phyloP scores from a whole-genome alignment of 2,329 filamentous ascomycete species.

The Cladosporium sp. region DNA sequence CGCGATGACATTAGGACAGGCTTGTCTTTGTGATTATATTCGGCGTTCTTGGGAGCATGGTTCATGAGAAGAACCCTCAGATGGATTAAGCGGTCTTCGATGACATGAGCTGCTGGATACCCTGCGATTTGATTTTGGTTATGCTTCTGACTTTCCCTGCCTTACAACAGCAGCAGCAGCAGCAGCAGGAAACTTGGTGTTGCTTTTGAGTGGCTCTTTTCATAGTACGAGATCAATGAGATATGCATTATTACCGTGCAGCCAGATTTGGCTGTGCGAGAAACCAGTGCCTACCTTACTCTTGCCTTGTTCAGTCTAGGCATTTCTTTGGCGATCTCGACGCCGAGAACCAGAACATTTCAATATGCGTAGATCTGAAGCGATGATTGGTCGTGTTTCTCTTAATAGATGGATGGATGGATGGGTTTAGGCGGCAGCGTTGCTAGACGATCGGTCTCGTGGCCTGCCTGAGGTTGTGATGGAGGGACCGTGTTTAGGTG shows the following conservation, averaged over 20 bases:
- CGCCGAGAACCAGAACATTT: background rate
- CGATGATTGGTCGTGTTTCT: conserved; percentile 13
- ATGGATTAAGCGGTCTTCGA: conserved; percentile 27
- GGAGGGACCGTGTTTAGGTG: background rate
- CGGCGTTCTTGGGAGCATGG: conserved; percentile 17
- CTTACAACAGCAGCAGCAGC: too few relatives aligned
- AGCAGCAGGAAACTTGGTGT: background rate
- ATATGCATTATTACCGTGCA: conserved; percentile 10
- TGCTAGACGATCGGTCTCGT: background rate
- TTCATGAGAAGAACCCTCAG: conserved; percentile 19
- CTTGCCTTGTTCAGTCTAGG: background rate
- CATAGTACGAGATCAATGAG: conserved; percentile 10
- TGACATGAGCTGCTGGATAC: conserved; percentile 31
- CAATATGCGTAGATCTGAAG: background rate
- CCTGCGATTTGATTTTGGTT: conserved; percentile 13
- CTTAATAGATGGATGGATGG: background rate
- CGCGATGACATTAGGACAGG: background rate
- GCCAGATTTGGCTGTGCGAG: conserved; percentile 3
- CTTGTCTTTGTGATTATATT: background rate
- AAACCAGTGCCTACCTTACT: background rate
- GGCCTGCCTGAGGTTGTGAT: conserved; percentile 7
- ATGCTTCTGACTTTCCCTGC: background rate
- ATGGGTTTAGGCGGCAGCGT: background rate
- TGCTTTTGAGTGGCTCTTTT: background rate
- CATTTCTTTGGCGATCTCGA: background rate